Base-by-base conservation (phyloP, 2,329 filamentous ascomycete species). In the Sporothrix brunneoviolacea region DNA sequence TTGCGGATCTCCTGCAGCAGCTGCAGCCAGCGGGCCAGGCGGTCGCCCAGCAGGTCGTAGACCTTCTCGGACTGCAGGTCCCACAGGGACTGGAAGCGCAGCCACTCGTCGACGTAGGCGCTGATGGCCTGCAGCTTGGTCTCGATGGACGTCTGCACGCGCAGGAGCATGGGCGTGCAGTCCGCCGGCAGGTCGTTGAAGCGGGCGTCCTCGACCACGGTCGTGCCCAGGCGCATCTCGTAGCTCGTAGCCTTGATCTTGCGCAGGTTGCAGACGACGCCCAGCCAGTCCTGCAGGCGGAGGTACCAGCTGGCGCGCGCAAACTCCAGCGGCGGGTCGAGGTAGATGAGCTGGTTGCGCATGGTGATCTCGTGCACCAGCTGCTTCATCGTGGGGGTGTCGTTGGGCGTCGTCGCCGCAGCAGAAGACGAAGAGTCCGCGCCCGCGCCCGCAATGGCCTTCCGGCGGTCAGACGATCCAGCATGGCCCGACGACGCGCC, bases 11-110 rank as follows among this genome's bases (percentile, higher is more conserved):
- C 93, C 62, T 96, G 90, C n/a, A 98, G 79, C 36, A 96, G 75
- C 65, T 97, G 91, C 28, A 98, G 74, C 93, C 93, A 98, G 60
- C 88, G 83, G 7, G 89, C 86, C 16, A 98, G 79, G 62, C 96
- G 86, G 56, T 97, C 91, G 10, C 91, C 91, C 8, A 98, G 78
- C 47, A 88, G 81, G 55, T 95, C 89, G 62, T 96, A 95, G 2
- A 98, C 90, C 59, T 96, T 88, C 57, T 96, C 91, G 3, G 91
- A 89, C 65, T 95, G 91, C 51, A 98, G 76, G 71, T 98, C 93
- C 93, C 93, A 98, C 1, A 98, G 77, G 7, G 91, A 97, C 68
- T 98, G 93, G 69, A 97, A 98, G 61, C 96, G 93, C 40, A 98
- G 76, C 93, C 93, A 98, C 68, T 97, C 94, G 64, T 96, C 90